These are phyloP conservation scores for Saccharomyces pastorianus DNA, from an alignment of 1,139 yeast genomes.

Conservation along the genomic window DNA sequence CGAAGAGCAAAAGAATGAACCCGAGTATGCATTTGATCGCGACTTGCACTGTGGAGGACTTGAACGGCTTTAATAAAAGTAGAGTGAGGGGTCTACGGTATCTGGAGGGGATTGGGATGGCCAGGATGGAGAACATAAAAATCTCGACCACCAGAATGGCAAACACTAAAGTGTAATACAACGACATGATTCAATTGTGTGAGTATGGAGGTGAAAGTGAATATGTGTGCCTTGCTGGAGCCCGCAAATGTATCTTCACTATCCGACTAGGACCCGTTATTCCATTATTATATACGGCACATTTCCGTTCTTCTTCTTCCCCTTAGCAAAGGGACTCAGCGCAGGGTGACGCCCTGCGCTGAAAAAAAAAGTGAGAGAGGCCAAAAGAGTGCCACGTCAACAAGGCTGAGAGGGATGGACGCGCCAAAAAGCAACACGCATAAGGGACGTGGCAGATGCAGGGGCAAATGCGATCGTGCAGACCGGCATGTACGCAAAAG, in stretches of 20 bases:
- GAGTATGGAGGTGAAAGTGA: not conserved
- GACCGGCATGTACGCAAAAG: too few relatives aligned
- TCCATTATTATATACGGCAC: not conserved
- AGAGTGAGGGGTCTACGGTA: conserved; percentile 61
- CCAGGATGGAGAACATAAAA: conserved; percentile 70
- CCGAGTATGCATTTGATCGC: conserved; percentile 76
- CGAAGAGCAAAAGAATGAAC: conserved; percentile 73
- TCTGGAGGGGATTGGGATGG: conserved; percentile 76
- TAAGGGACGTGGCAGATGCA: too few relatives aligned
- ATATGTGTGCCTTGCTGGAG: not conserved
- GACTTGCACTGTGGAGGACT: conserved; percentile 63
- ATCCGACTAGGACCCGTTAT: not conserved
- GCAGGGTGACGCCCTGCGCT: not conserved
- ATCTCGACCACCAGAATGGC: conserved; percentile 68
- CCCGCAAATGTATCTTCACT: not conserved
- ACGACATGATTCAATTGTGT: conserved; percentile 18
- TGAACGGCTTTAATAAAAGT: conserved; percentile 60
- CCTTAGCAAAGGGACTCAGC: not conserved
- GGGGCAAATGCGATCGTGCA: too few relatives aligned
- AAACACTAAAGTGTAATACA: conserved; percentile 43
- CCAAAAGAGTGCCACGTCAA: not conserved
- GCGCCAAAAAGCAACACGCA: not conserved
- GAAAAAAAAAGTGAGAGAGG: not conserved
- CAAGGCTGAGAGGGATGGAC: not conserved
- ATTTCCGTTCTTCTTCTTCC: not conserved